Conservation (phyloP, 495 filamentous ascomycete genomes). For the Penicillium tannophilum region DNA sequence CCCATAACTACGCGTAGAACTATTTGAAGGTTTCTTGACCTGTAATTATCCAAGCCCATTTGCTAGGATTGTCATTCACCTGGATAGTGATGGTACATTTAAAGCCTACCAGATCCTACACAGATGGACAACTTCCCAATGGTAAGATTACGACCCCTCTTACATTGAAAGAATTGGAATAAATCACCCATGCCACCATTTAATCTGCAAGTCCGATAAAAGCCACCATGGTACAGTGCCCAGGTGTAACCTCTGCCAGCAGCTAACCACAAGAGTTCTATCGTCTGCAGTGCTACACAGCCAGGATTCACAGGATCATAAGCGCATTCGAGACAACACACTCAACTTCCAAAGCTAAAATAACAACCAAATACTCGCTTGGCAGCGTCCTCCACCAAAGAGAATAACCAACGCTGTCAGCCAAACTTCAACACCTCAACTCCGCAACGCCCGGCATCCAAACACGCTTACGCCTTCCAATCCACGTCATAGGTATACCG, state of each 20-base stretch:
- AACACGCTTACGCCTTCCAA: not conserved
- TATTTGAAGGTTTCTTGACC: too few relatives aligned
- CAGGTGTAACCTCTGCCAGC: conserved; percentile 2
- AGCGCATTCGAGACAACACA: not conserved
- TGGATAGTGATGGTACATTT: not conserved
- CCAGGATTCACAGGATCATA: conserved; percentile 7
- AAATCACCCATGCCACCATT: not conserved
- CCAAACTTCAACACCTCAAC: not conserved
- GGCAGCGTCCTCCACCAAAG: not conserved
- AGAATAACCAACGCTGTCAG: not conserved
- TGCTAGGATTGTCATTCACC: too few relatives aligned
- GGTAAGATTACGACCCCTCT: too few relatives aligned
- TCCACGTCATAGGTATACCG: not conserved
- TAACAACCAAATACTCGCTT: too few relatives aligned
- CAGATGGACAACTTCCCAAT: too few relatives aligned
- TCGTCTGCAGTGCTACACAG: conserved; percentile 3
- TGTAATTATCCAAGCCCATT: too few relatives aligned
- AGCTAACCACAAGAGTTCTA: not conserved
- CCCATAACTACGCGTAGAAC: too few relatives aligned
- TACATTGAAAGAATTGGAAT: not conserved
- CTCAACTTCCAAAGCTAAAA: not conserved
- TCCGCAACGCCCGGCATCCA: not conserved
- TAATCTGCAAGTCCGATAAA: not conserved
- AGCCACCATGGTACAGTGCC: not conserved
- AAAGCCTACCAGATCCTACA: not conserved